Evolutionary conservation across 208 protist genomes (phyloP).

Genomic region (Trypanosomatidae sp.): DNA sequence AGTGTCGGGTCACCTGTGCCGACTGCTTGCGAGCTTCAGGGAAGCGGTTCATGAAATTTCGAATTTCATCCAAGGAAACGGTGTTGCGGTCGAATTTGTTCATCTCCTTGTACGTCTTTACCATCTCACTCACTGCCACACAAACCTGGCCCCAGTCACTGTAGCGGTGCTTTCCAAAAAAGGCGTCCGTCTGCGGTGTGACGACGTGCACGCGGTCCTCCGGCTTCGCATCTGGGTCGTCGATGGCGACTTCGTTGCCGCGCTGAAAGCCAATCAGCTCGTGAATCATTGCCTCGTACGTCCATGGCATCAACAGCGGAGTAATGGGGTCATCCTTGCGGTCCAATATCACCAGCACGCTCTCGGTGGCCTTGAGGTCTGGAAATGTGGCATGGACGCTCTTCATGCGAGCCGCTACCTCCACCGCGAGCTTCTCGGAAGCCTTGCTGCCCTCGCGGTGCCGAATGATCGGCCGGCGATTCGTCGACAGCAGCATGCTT

Average conservation of each 20-base stretch:
- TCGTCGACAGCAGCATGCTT: constrained; percentile 86
- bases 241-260: constrained; percentile 88
- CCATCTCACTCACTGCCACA: constrained; percentile 91
- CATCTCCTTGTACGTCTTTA: constrained; percentile 95
- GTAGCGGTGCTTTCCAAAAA: constrained; percentile 95
- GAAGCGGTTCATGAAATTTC: constrained; percentile 88
- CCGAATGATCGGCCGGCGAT: constrained; percentile 81
- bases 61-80: constrained; percentile 84
- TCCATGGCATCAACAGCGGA: constrained; percentile 98
- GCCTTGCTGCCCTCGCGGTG: constrained; percentile 69
- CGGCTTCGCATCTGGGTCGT: constrained; percentile 69
- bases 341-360: constrained; percentile 84
- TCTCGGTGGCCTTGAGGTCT: constrained; percentile 81
- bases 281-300: constrained; percentile 99
- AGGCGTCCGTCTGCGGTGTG: constrained; percentile 92
- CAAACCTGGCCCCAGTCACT: constrained; percentile 98
- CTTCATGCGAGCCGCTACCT: constrained; percentile 77
- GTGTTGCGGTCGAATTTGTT: constrained; percentile 82
- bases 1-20: constrained; percentile 79
- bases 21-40: constrained; percentile 82
- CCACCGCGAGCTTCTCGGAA: constrained; percentile 72
- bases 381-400: constrained; percentile 84
- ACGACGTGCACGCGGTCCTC: constrained; percentile 80
- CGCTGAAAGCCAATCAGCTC: constrained; percentile 96
- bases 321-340: constrained; percentile 96